Evolutionary conservation across 305 asterid genomes (phyloP), one percentile per base, ranked within the genome.

Genomic region (Fraxinus albicans): DNA sequence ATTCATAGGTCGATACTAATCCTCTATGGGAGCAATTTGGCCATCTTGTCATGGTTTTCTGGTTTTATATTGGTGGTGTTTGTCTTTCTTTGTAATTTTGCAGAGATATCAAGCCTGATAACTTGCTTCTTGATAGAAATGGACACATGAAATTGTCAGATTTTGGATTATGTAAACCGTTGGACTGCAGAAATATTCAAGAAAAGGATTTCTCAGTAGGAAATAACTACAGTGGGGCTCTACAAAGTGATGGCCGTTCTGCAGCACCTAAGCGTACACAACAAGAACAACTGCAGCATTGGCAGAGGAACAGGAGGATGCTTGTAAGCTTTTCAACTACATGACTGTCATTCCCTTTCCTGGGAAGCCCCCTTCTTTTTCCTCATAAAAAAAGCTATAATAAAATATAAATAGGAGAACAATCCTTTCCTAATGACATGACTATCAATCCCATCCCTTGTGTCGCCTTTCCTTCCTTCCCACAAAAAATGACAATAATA

Each of bases 91-190:
- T 79, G 76, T 77, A 60, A 77, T 77, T 86, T 79, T 83, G 85
- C 97, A 95, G 98, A 88, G 98, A 95, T 84, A 95, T 95, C 91
- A 95, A 92, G 88, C 98, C 98, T 47, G 98, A 95, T 86, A 95
- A 95, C 90, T 87, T 95, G 88, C 98, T 95, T 60, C 97, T 95
- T 83, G 98, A 95, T 92, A 88, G 91, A 89, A 60, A 91, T 79
- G 98, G 98, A 65, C 98, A 95, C 84, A 91, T 95, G 97, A 95
- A 92, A 86, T 85, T 95, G 83, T 95, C 97, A 31, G 98, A 95
- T 88, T 95, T 95, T 88, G 98, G 98, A 82, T 86, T 95, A 85
- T 95, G 98, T 85, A 95, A 95, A 87, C 98, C 97, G 60, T 86
- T 94, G 78, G 98, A 95, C 86, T 95, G 98, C 88, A 93, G 94